These are phyloP conservation scores for Calycina herbarum DNA, from an alignment of 2,329 filamentous ascomycete genomes.

Conservation along the genomic window DNA sequence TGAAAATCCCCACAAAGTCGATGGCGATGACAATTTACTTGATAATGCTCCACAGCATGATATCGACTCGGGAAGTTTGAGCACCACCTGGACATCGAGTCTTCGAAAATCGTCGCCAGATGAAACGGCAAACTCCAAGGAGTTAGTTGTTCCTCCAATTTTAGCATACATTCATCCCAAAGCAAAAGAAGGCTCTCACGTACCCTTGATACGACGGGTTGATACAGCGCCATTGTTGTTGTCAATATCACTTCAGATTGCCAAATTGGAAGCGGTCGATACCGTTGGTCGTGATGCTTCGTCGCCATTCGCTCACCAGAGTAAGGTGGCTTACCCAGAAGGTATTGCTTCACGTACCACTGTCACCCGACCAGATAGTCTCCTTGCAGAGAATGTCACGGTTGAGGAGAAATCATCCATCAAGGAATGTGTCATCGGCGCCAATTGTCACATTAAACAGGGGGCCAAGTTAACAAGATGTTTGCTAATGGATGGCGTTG, in stretches of 20 bases:
- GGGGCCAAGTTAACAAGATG: constrained; percentile 88
- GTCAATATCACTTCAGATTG: constrained; percentile 78
- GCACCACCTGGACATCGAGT: constrained; percentile 36
- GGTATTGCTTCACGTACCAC: constrained; percentile 79
- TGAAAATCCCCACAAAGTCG: constrained; percentile 44
- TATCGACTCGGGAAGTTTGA: constrained; percentile 34
- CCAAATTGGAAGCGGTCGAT: constrained; percentile 74
- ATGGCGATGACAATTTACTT: constrained; percentile 39
- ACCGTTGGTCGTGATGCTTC: constrained; percentile 57
- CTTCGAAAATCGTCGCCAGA: constrained; percentile 12
- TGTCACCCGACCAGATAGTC: constrained; percentile 76
- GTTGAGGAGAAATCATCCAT: constrained; percentile 89
- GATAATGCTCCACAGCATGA: constrained; percentile 33
- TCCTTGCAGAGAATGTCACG: constrained; percentile 85
- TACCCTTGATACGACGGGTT: constrained; percentile 78
- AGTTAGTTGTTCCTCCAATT: constrained; percentile 63
- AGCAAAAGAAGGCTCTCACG: constrained; percentile 39
- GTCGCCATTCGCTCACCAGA: constrained; percentile 74
- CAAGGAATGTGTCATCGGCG: constrained; percentile 86
- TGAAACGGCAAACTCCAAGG: constrained; percentile 20
- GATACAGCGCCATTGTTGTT: constrained; percentile 84
- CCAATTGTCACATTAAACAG: constrained; percentile 80
- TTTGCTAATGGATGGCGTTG: constrained; percentile 87
- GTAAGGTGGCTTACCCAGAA: constrained; percentile 81
- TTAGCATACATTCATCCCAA: constrained; percentile 77